Base-by-base conservation (phyloP, 192 early-diverging fungal genomes). In the Podila clonocystis region DNA sequence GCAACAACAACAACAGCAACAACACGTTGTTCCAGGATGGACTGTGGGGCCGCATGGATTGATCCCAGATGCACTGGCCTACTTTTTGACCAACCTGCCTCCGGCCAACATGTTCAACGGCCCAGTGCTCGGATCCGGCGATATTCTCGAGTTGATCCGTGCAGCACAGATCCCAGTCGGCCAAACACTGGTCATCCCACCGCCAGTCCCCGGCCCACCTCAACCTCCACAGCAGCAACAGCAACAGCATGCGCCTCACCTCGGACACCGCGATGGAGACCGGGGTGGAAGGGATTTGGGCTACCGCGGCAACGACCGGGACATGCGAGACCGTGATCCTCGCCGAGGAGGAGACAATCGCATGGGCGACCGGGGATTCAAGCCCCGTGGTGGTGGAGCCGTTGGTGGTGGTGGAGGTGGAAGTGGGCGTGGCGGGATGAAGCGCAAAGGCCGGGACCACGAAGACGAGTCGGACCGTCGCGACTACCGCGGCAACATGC, bases 61-160 rank as follows among this genome's bases (percentile, higher is more conserved):
- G 34, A 75, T 88, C 48, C 87, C 87, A 31, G 85, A 85, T 41
- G 78, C 83, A 20, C 55, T 88, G 15, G 82, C 83, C 2, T 85
- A 78, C 41, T 86, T 88, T 60, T 63, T 88, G 1, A 75, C 84
- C 9, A 83, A 82, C 6, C 63, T 88, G 12, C 87, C 87, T 28
- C 82, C 82, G 17, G 59, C 87, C 17, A 41, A 73, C 12, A 66
- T 63, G 20, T 88, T 85, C 48, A 84, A 86, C 70, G 87, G 83
- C 1, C 87, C 83, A 11, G 66, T 84, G 7, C 64, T 88, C 38
- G 65, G 73, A 36, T 50, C 87, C 1, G 62, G 50, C 9, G 83
- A 84, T 31, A 67, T 88, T 33, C 57, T 86, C 24, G 85, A 88
- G 34, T 66, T 88, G 30, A 68, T 88, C 19, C 67, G 83, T 28